These are phyloP conservation scores for Verticillium isaacii DNA, from an alignment of 2,329 filamentous ascomycete species.

Conservation along the genomic window DNA sequence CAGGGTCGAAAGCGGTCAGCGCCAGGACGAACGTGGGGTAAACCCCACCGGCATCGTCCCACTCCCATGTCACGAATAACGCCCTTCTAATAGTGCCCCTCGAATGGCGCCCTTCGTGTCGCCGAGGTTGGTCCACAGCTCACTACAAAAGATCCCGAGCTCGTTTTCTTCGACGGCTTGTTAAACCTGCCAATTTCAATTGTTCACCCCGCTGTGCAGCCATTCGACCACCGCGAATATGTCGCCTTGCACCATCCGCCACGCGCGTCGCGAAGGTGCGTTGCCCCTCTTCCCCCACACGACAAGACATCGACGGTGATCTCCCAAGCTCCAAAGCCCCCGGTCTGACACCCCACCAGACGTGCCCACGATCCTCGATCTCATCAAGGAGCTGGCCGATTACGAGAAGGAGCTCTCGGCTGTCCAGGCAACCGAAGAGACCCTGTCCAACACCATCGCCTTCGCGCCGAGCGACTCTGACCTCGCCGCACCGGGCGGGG, in stretches of 20 bases:
- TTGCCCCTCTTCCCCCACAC: neutral
- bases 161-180: neutral
- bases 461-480: conserved; percentile 57
- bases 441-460: conserved; percentile 70
- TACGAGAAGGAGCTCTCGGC: conserved; percentile 75
- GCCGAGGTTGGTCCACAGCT: neutral
- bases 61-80: neutral
- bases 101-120: neutral
- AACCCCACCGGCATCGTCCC: neutral
- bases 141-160: too few relatives aligned
- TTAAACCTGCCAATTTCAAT: neutral
- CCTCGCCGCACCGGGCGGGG: conserved; percentile 25
- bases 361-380: conserved; percentile 69
- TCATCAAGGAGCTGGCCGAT: conserved; percentile 81
- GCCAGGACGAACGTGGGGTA: neutral
- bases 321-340: neutral
- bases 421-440: conserved; percentile 74
- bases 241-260: conserved; percentile 40
- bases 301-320: too few relatives aligned
- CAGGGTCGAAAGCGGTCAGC: neutral
- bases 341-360: conserved; percentile 46
- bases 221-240: conserved; percentile 16
- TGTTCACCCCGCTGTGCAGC: neutral
- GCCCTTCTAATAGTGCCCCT: neutral
- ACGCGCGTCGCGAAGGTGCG: conserved; percentile 56